phyloP scores from a whole-genome alignment of 768 basidiomycete genomes.

The Fomitopsis serialis region DNA sequence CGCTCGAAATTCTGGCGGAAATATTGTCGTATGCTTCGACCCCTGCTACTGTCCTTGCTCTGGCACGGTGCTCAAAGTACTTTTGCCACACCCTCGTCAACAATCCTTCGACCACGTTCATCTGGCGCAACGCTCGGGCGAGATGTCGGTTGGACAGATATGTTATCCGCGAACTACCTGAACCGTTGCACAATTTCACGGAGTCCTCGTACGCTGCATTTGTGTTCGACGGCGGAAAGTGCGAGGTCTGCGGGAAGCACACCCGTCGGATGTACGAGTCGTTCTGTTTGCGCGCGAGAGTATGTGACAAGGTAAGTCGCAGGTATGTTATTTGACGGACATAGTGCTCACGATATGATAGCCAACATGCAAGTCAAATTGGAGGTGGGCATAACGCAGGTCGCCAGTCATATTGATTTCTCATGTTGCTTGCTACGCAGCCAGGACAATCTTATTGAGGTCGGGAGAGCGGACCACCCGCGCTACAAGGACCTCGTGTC shows the following conservation, averaged over 20 bases:
- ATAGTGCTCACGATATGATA: neutral
- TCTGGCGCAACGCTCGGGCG: conserved; percentile 54
- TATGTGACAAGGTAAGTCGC: conserved; percentile 37
- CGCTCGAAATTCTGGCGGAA: conserved; percentile 61
- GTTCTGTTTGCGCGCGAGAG: conserved; percentile 40
- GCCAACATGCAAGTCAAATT: neutral
- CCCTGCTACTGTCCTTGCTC: conserved; percentile 50
- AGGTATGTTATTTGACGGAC: too few relatives aligned
- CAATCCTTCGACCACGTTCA: conserved; percentile 39
- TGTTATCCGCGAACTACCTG: conserved; percentile 29
- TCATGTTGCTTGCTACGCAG: too few relatives aligned
- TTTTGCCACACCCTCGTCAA: conserved; percentile 45
- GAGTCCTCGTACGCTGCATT: conserved; percentile 63
- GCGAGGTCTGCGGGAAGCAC: conserved; percentile 45
- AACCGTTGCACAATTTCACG: conserved; percentile 37
- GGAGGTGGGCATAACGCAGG: neutral
- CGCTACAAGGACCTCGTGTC: conserved; percentile 7
- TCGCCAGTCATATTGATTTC: too few relatives aligned
- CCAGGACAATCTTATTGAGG: neutral
- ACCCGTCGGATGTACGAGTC: conserved; percentile 38
- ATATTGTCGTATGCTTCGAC: conserved; percentile 49
- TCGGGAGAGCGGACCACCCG: neutral
- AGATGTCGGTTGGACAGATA: conserved; percentile 20
- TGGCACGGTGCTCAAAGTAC: conserved; percentile 52
- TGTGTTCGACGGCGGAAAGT: conserved; percentile 51